A percentile compares a stretch with the other conserved stretches of the same genome.
These are phyloP conservation scores for Zymoseptoria tritici DNA, from an alignment of 2,329 filamentous ascomycete species.

Conservation along the genomic window DNA sequence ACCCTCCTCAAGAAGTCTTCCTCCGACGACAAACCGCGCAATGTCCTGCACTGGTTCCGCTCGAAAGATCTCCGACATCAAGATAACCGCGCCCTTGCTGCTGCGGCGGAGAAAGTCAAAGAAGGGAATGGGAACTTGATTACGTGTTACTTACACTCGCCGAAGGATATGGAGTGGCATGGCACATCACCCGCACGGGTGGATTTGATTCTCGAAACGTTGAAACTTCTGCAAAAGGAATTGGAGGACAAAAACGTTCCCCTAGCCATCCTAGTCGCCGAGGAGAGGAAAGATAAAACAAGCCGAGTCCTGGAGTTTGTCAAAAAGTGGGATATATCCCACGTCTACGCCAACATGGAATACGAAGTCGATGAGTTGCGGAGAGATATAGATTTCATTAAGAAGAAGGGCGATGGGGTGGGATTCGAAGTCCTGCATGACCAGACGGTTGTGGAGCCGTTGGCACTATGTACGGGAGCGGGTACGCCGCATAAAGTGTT, in stretches of 20 bases:
- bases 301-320: constrained; percentile 37
- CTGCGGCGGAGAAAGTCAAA: constrained; percentile 41
- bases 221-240: constrained; percentile 40
- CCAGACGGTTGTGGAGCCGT: constrained; percentile 43
- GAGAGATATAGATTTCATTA: constrained; percentile 39
- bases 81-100: constrained; percentile 43
- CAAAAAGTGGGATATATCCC: constrained; percentile 38
- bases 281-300: constrained; percentile 37
- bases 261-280: constrained; percentile 38
- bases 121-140: constrained; percentile 38
- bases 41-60: constrained; percentile 46
- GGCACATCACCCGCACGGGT: constrained; percentile 42
- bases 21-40: constrained; percentile 32
- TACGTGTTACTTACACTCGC: constrained; percentile 41
- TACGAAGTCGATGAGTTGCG: constrained; percentile 88
- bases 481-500: constrained; percentile 47
- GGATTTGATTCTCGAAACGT: constrained; percentile 42
- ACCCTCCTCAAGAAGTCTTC: constrained; percentile 34
- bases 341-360: constrained; percentile 56
- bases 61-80: constrained; percentile 45
- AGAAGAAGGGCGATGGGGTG: constrained; percentile 30
- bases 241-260: constrained; percentile 44
- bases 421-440: constrained; percentile 42
- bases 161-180: constrained; percentile 45
- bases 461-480: constrained; percentile 34